Evolutionary conservation across 495 filamentous ascomycete species (phyloP), one percentile per base, ranked within the genome.

Genomic region (Penicillium antarcticum): DNA sequence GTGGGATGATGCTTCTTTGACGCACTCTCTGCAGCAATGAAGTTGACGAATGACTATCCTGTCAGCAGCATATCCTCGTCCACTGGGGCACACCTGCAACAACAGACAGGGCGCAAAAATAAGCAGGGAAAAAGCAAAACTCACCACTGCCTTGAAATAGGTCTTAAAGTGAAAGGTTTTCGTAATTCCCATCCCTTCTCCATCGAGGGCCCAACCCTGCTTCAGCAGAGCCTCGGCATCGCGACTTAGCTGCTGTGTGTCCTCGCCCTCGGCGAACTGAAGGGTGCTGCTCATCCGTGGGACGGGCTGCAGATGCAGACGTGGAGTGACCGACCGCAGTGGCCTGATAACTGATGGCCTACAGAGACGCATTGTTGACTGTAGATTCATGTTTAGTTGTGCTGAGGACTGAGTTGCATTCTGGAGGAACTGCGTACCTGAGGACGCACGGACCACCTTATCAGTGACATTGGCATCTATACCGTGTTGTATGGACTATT

Each of bases 81-180:
- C n/a, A 49, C 21, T n/a, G 37, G n/a, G 24, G 41, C 14, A 31
- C 5, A 42, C 32, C n/a, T 14, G 19, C 24, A 29, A 14, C 31
- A 29, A 29, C 45, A 33, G 23, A 24, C 18, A 26, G 44, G 26
- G 26, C 8, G 26, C 26, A 29, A 29, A 8, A 29, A 29, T 0
- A 21, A 14, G 24, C 29, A 26, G 6, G 6, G 19, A 16, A 14
- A 46, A 21, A 29, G 26, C 26, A 29, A 9, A 14, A 62, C 71
- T 37, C 42, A 76, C 73, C 45, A 74, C 62, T 0, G 69, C 69
- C 57, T 74, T 77, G 42, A 74, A 74, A 48, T 77, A 77, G 8
- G 65, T 66, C 41, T 66, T 66, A 45, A 77, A 77, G 62, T 71
- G 66, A 53, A 68, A 77, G 14, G 72, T 75, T 54, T 75, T 77